These are phyloP conservation scores for Leucocoprinus leucothites DNA, from an alignment of 768 basidiomycete species.

Conservation along the genomic window DNA sequence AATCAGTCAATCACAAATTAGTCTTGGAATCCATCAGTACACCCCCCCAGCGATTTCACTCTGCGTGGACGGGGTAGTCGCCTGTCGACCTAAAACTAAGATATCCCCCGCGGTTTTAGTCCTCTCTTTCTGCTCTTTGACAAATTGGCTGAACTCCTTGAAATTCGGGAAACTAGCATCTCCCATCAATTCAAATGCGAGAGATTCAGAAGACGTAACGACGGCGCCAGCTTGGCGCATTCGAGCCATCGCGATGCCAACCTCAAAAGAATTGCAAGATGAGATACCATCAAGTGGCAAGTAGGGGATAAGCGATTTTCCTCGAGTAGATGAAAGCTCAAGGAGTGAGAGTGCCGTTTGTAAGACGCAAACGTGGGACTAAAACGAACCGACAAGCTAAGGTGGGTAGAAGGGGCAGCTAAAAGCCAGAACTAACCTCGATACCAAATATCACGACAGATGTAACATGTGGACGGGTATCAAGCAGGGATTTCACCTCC, in stretches of 20 bases:
- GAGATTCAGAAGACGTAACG: constrained; percentile 79
- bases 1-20: neutral
- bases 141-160: constrained; percentile 64
- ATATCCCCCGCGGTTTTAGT: constrained; percentile 44
- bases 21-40: constrained; percentile 9
- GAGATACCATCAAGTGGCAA: constrained; percentile 82
- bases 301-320: constrained; percentile 34
- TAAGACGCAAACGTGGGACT: constrained; percentile 89
- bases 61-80: neutral
- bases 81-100: constrained; percentile 20
- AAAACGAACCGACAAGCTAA: neutral
- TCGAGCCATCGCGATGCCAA: constrained; percentile 67
- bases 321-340: constrained; percentile 24
- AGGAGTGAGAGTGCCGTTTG: constrained; percentile 78
- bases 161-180: constrained; percentile 66
- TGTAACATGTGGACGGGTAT: constrained; percentile 41
- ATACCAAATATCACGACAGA: constrained; percentile 83
- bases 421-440: constrained; percentile 51
- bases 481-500: constrained; percentile 54
- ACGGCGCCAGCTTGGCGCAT: constrained; percentile 73
- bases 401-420: neutral
- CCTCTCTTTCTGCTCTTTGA: constrained; percentile 74
- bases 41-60: constrained; percentile 16
- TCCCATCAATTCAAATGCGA: constrained; percentile 70
- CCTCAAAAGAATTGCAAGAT: constrained; percentile 76